Base-by-base conservation (phyloP, 768 basidiomycete species). In the Mycena sanguinolenta region DNA sequence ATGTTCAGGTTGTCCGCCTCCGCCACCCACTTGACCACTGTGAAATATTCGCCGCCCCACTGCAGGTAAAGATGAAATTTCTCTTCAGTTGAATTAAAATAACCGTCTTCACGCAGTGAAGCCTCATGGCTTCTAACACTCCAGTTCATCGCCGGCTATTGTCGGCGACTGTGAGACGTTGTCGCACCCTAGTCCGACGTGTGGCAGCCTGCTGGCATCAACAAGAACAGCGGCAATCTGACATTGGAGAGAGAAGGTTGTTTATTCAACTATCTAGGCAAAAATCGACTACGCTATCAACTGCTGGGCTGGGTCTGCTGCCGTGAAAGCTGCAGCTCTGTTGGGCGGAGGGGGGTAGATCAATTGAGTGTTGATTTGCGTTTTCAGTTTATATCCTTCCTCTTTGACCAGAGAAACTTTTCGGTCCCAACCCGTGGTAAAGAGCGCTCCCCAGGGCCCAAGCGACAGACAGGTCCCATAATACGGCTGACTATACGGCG, bases 341-440 rank as follows among this genome's bases (percentile, higher is more conserved):
- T 63, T 62, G 30, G 71, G 44, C 4, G 75, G 65, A 0, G 75
- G 75, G 25, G 75, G 73, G 28, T 75, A 75, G 59, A 76, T 76
- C 60, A 69, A 63, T 38, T 69, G 55, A 4, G 69, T 69, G 54
- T 76, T 76, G 50, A 76, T 74, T 16, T 71, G 52, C 5, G 58
- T 70, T 60, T 76, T 76, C 57, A 71, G 66, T 21, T 59, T 63
- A 32, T 74, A 71, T 8, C 68, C 75, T 58, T 70, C 69, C 28
- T 64, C 66, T 49, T 53, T 64, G 28, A 63, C 55, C 39, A 73
- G 28, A 3, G 58, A 30, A 44, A 71, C 55, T 25, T 69, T 50
- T 16, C 74, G 61, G 38, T 77, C 76, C 75, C 74, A 77, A 7
- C 76, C 75, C 30, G n/a, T 50, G 16, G 74, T 77, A 42, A 73